Percentiles rank a stretch among this genome's conserved stretches.
These are phyloP conservation scores for Metschnikowia sp. DNA, from an alignment of 805 yeast genomes.

Conservation along the genomic window DNA sequence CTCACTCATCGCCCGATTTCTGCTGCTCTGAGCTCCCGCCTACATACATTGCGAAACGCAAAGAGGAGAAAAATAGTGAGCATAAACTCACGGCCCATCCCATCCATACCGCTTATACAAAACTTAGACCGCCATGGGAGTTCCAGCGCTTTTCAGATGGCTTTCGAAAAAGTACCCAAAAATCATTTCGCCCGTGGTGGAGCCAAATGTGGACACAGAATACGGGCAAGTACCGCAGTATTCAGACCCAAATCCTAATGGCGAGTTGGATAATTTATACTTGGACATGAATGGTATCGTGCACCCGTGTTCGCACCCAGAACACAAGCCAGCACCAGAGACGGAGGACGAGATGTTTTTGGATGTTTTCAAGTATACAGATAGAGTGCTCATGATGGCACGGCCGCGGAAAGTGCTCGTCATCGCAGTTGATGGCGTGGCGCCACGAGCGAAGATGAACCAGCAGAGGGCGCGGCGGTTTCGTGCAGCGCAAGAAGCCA, in stretches of 20 bases:
- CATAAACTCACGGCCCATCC: too few relatives aligned
- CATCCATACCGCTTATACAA: too few relatives aligned
- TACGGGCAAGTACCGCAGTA: slow-evolving; percentile 39
- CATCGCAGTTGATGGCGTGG: slow-evolving; percentile 99
- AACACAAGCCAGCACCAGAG: slow-evolving; percentile 91
- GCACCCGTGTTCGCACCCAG: slow-evolving; percentile 99
- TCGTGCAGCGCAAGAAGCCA: slow-evolving; percentile 87
- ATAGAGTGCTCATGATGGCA: slow-evolving; percentile 88
- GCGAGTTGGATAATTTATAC: slow-evolving; percentile 90
- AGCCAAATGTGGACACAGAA: slow-evolving; percentile 56
- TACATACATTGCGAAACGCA: slow-evolving; percentile 1
- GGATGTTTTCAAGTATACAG: slow-evolving; percentile 89
- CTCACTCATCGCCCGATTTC: too few relatives aligned
- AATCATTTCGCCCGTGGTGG: slow-evolving; percentile 85
- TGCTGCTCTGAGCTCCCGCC: background rate
- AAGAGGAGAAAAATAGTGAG: background rate
- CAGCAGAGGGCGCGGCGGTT: slow-evolving; percentile 94
- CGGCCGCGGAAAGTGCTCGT: slow-evolving; percentile 88
- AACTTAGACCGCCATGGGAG: slow-evolving; percentile 60
- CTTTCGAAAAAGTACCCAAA: slow-evolving; percentile 89
- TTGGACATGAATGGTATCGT: slow-evolving; percentile 99
- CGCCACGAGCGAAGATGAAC: slow-evolving; percentile 97
- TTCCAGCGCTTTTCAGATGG: slow-evolving; percentile 98
- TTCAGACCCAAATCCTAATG: slow-evolving; percentile 83
- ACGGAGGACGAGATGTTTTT: slow-evolving; percentile 96